Percentiles rank a stretch among this genome's conserved stretches.
These are phyloP conservation scores for Serendipita indica DNA, from an alignment of 768 basidiomycete species.

Conservation along the genomic window DNA sequence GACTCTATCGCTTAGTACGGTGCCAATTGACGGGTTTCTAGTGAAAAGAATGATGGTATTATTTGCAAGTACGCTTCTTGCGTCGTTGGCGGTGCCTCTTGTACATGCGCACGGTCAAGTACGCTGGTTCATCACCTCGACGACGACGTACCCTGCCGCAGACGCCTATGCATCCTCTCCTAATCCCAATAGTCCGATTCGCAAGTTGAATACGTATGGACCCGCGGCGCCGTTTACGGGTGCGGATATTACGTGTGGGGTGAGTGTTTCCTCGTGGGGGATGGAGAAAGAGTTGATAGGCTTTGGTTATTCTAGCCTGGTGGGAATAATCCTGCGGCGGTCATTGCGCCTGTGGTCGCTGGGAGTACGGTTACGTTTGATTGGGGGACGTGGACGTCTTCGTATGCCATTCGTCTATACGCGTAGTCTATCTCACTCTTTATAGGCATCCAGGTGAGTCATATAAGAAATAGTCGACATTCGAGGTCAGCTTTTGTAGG, in stretches of 20 bases:
- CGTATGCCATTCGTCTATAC: background rate
- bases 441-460: constrained; percentile 8
- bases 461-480: background rate
- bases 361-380: constrained; percentile 12
- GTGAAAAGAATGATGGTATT: too few species aligned
- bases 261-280: background rate
- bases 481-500: background rate
- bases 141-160: constrained; percentile 10
- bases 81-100: background rate
- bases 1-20: too few species aligned
- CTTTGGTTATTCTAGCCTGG: constrained; percentile 9
- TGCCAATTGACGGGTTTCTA: too few species aligned
- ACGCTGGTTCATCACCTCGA: constrained; percentile 11
- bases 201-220: constrained; percentile 11
- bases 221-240: constrained; percentile 11
- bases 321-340: constrained; percentile 11
- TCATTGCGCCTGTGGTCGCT: constrained; percentile 11
- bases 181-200: constrained; percentile 12
- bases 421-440: background rate
- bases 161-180: constrained; percentile 12
- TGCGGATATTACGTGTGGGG: constrained; percentile 12
- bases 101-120: constrained; percentile 12
- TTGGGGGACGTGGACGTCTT: constrained; percentile 12
- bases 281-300: background rate
- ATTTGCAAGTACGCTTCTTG: too few species aligned